These are phyloP conservation scores for Lodderomyces jiufengensis DNA, from an alignment of 1,139 yeast genomes.

Conservation along the genomic window DNA sequence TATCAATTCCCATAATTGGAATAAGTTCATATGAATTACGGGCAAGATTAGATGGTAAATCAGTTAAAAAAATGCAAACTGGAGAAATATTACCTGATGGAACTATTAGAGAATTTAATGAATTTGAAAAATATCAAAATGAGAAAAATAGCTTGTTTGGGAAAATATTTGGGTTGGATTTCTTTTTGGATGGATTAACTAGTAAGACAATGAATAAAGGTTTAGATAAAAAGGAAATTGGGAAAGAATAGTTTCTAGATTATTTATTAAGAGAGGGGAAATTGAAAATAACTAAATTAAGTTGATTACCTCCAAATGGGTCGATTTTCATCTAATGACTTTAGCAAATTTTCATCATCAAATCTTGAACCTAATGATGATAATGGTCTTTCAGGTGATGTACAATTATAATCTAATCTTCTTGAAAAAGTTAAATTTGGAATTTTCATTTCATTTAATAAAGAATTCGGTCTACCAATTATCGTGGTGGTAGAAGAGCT, in stretches of 20 bases:
- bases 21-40: constrained; percentile 37
- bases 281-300: not conserved
- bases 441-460: constrained; percentile 12
- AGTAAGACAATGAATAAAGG: constrained; percentile 35
- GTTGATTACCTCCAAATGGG: constrained; percentile 30
- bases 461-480: constrained; percentile 14
- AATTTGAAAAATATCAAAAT: constrained; percentile 39
- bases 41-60: constrained; percentile 38
- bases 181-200: constrained; percentile 45
- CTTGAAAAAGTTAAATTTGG: constrained; percentile 13
- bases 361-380: constrained; percentile 35
- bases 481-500: constrained; percentile 11
- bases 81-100: constrained; percentile 39
- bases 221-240: constrained; percentile 5
- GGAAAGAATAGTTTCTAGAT: constrained; percentile 2
- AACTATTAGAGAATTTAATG: constrained; percentile 34
- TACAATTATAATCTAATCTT: constrained; percentile 19
- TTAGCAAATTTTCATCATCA: constrained; percentile 32
- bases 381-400: constrained; percentile 35
- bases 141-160: constrained; percentile 39
- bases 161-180: constrained; percentile 41
- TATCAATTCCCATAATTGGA: constrained; percentile 37
- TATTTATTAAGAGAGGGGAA: constrained; percentile 2
- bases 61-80: constrained; percentile 40
- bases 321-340: constrained; percentile 22